phyloP scores from a whole-genome alignment of 1,284 basidiomycete species.

The Apiotrichum gamsii region DNA sequence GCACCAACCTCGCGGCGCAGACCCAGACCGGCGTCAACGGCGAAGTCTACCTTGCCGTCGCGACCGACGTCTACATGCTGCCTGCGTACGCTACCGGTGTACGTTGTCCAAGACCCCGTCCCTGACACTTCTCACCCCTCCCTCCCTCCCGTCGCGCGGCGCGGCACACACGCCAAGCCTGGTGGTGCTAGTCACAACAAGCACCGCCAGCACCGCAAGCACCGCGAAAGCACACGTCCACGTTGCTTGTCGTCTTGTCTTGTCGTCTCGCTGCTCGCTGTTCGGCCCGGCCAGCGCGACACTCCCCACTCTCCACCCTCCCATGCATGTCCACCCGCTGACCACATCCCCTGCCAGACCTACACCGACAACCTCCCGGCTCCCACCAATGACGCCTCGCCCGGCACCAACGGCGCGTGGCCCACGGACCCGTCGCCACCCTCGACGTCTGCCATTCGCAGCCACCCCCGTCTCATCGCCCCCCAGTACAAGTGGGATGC shows the following conservation, averaged over 20 bases:
- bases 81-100: constrained; percentile 84
- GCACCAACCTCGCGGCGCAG: constrained; percentile 26
- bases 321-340: too few species aligned
- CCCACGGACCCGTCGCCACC: constrained; percentile 68
- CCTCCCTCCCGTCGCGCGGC: too few species aligned
- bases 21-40: constrained; percentile 41
- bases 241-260: too few species aligned
- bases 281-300: too few species aligned
- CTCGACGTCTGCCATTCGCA: constrained; percentile 55
- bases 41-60: constrained; percentile 43
- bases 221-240: too few species aligned
- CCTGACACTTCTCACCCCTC: too few species aligned
- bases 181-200: too few species aligned
- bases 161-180: too few species aligned
- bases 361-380: constrained; percentile 66
- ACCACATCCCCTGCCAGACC: too few species aligned
- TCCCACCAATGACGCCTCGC: constrained; percentile 62
- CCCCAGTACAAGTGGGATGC: constrained; percentile 87
- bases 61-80: constrained; percentile 68
- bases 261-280: too few species aligned
- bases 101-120: too few species aligned
- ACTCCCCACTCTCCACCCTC: not conserved
- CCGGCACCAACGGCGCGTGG: constrained; percentile 58
- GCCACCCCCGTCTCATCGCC: constrained; percentile 87
- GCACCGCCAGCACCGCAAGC: too few species aligned